These are phyloP conservation scores for Danielia reshetovae DNA, from an alignment of 805 yeast species.

Conservation along the genomic window DNA sequence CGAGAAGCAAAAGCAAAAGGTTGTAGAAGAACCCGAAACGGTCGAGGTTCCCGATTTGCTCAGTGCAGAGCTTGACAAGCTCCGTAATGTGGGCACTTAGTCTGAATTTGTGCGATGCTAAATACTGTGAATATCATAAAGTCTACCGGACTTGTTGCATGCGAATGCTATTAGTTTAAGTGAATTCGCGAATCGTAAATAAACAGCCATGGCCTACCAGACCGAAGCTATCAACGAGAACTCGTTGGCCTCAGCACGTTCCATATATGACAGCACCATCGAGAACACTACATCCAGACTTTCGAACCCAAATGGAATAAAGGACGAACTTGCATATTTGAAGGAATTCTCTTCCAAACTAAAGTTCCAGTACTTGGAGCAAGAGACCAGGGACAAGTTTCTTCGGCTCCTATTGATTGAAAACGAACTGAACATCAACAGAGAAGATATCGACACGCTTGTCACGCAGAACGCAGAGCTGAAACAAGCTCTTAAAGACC, in stretches of 20 bases:
- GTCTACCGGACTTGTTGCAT: too few relatives aligned
- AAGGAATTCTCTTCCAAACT: slow-evolving; percentile 48
- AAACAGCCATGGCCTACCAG: background rate
- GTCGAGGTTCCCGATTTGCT: slow-evolving; percentile 49
- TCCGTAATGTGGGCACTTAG: slow-evolving; percentile 30
- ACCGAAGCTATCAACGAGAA: background rate
- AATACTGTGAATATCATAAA: background rate
- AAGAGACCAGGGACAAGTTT: slow-evolving; percentile 68
- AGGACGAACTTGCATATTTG: slow-evolving; percentile 31
- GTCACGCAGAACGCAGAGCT: slow-evolving; percentile 19
- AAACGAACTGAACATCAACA: slow-evolving; percentile 28
- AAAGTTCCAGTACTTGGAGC: slow-evolving; percentile 65
- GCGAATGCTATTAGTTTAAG: background rate
- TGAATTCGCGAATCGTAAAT: background rate
- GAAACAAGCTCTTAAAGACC: slow-evolving; percentile 22
- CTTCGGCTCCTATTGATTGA: slow-evolving; percentile 43
- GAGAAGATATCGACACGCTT: slow-evolving; percentile 29
- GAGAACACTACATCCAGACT: slow-evolving; percentile 5
- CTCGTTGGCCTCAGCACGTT: slow-evolving; percentile 9
- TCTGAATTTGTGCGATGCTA: too few relatives aligned
- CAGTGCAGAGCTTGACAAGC: slow-evolving; percentile 38
- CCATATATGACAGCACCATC: slow-evolving; percentile 6
- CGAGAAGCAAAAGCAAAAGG: slow-evolving; percentile 8
- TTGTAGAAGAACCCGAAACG: slow-evolving; percentile 38
- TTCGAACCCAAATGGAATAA: slow-evolving; percentile 11